Base-by-base conservation (phyloP, 1,284 basidiomycete genomes). In the Stygiomarasmius scandens region DNA sequence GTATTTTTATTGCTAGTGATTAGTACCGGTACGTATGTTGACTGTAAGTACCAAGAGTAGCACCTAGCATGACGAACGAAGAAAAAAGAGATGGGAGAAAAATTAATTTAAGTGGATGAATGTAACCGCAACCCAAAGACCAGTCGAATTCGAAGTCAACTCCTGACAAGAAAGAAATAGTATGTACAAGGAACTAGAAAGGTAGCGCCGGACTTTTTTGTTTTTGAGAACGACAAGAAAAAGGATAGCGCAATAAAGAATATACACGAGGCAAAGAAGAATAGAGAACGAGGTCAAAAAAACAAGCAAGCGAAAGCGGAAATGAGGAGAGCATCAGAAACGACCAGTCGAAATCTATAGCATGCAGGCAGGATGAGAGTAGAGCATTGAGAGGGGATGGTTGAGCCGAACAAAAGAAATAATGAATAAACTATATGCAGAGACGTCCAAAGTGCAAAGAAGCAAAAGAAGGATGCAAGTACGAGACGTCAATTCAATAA, bases 321-420 rank as follows among this genome's bases (percentile, higher is more conserved):
- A 41, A 16, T 8, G 24, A 50, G 34, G 43, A 44, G 44, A 29
- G 43, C 43, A 54, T 29, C 44, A 56, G 41, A 51, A 57, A 57
- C 55, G 55, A 57, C 55, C 55, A 52, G 55, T 57, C 55, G 55
- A 57, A 41, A 48, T 52, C 55, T 57, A 57, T 52, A 57, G 25
- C 44, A 47, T 36, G 32, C 8, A 27, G 20, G 22, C 14, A 20
- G 27, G 20, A 4, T 12, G n/a, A 47, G 24, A 25, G 20, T 8
- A 25, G 29, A 45, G 25, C 3, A 45, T 20, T 29, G 29, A n/a
- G 41, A 43, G 8, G 19, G 50, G 43, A 41, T 20, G 4, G 36
- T n/a, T 24, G 19, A 25, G 49, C 32, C 2, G 12, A 12, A n/a
- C 5, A 41, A 41, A 19, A 19, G 16, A 29, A 43, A 45, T 23